Conservation (phyloP, 2,329 filamentous ascomycete species). For the Arthrobotrys musiformis region DNA sequence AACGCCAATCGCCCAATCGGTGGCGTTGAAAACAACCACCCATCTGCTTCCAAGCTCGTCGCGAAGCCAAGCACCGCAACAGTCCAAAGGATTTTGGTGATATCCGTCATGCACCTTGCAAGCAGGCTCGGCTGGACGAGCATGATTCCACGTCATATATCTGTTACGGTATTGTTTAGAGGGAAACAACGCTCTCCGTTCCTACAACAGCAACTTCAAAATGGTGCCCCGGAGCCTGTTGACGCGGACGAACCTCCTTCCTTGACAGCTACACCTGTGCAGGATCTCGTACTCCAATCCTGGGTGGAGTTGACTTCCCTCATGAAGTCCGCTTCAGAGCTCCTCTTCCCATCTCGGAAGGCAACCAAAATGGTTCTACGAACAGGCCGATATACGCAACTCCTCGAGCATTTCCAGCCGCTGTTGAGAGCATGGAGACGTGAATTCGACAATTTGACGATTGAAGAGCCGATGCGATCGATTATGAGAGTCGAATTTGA, state of each 20-base stretch:
- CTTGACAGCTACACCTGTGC: slow-evolving; percentile 46
- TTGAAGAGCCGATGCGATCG: slow-evolving; percentile 74
- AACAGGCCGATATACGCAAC: slow-evolving; percentile 81
- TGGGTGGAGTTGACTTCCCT: slow-evolving; percentile 94
- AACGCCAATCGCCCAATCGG: slow-evolving; percentile 40
- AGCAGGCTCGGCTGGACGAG: slow-evolving; percentile 91
- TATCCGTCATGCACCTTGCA: slow-evolving; percentile 93
- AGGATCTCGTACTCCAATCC: slow-evolving; percentile 69
- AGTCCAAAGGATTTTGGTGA: slow-evolving; percentile 72
- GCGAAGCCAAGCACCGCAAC: slow-evolving; percentile 51
- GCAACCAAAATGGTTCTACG: slow-evolving; percentile 90
- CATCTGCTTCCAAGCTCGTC: slow-evolving; percentile 47
- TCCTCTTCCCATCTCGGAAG: slow-evolving; percentile 85
- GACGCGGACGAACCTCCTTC: slow-evolving; percentile 49
- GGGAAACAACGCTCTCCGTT: slow-evolving; percentile 52
- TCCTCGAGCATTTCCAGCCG: slow-evolving; percentile 83
- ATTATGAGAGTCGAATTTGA: slow-evolving; percentile 95
- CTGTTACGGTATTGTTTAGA: slow-evolving; percentile 55
- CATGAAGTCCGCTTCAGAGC: slow-evolving; percentile 90
- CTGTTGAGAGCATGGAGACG: slow-evolving; percentile 81
- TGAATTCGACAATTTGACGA: slow-evolving; percentile 81
- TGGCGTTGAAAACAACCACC: slow-evolving; percentile 44
- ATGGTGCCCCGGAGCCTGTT: slow-evolving; percentile 42
- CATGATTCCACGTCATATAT: slow-evolving; percentile 75
- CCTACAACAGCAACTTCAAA: slow-evolving; percentile 50